A percentile compares a stretch with the other conserved stretches of the same genome.
Conservation (phyloP, 768 basidiomycete genomes). For the Trametes meyenii region DNA sequence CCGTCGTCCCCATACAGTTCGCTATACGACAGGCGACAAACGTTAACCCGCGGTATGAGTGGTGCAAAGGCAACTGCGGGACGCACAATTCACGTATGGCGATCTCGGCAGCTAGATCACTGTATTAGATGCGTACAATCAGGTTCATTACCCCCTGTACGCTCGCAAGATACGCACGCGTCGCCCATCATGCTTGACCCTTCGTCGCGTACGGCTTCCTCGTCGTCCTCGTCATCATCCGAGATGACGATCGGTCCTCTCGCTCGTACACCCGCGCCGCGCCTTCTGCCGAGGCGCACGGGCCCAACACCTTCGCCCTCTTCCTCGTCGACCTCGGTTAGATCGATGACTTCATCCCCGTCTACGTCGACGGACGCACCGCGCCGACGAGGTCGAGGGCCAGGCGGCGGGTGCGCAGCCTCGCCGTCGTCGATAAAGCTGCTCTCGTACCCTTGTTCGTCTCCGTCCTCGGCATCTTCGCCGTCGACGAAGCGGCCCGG, state of each 20-base stretch:
- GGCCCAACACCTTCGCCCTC: not conserved
- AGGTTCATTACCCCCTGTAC: not conserved
- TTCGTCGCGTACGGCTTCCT: constrained; percentile 2
- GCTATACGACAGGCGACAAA: constrained; percentile 7
- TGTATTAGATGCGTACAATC: not conserved
- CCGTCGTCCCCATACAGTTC: constrained; percentile 35
- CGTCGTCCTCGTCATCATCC: not conserved
- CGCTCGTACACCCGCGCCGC: too few relatives aligned
- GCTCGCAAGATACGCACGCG: constrained; percentile 4
- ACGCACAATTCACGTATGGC: constrained; percentile 32
- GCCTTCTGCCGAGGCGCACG: too few relatives aligned
- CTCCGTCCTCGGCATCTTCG: constrained; percentile 30
- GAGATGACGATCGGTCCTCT: too few relatives aligned
- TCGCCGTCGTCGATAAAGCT: constrained; percentile 61
- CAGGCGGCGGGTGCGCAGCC: constrained; percentile 10
- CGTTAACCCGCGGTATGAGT: not conserved
- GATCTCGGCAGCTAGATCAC: constrained; percentile 27
- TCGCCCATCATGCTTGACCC: constrained; percentile 10
- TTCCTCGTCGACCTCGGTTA: constrained; percentile 21
- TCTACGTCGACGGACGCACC: constrained; percentile 2
- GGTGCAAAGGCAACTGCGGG: not conserved
- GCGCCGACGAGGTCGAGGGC: not conserved
- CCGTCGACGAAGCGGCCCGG: not conserved
- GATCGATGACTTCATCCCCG: constrained; percentile 10
- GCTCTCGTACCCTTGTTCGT: constrained; percentile 48